Evolutionary conservation across 129 eudicot species (phyloP).

Genomic region (Tanacetum coccineum): DNA sequence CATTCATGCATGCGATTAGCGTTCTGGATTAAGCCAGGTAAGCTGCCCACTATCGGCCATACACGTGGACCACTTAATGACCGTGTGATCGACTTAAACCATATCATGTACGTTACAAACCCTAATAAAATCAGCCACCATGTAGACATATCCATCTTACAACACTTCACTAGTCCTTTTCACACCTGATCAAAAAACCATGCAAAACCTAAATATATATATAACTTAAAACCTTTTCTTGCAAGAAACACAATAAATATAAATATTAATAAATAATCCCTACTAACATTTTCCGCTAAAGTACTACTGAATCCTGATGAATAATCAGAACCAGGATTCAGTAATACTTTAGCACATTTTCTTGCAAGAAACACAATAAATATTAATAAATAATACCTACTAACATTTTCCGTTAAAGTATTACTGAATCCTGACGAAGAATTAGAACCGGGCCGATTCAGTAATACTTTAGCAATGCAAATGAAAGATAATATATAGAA

Average conservation of each 20-base stretch:
- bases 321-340: not conserved
- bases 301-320: not conserved
- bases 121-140: constrained; percentile 34
- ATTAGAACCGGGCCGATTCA: not conserved
- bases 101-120: constrained; percentile 35
- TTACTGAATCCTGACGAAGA: not conserved
- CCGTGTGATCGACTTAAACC: constrained; percentile 49
- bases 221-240: not conserved
- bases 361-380: not conserved
- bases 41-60: constrained; percentile 67
- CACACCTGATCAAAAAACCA: constrained; percentile 30
- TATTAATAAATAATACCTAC: not conserved
- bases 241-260: not conserved
- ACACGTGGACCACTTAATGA: constrained; percentile 56
- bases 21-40: constrained; percentile 57
- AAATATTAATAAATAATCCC: too few species aligned
- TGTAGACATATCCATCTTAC: constrained; percentile 42
- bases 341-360: not conserved
- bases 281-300: not conserved
- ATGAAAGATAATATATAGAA: not conserved
- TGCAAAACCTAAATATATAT: constrained; percentile 17
- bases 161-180: not conserved
- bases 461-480: not conserved
- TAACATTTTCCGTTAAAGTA: not conserved
- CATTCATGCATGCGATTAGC: constrained; percentile 61